Conservation (phyloP, 768 basidiomycete genomes). For the Gymnopilus junonius region DNA sequence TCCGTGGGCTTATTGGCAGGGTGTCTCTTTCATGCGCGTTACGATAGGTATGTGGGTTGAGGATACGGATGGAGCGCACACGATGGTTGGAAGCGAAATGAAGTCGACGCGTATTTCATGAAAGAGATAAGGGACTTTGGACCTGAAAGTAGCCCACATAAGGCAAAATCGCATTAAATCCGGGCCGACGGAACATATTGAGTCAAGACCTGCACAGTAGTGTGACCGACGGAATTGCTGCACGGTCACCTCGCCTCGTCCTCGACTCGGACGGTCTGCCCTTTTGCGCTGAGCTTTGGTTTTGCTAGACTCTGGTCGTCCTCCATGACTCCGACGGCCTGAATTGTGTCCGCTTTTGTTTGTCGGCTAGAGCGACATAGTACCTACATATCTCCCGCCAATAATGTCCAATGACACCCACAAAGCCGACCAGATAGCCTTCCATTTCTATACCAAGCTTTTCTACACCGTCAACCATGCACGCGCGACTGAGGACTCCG, state of each 20-base stretch:
- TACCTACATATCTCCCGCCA: background rate
- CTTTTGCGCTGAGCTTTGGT: background rate
- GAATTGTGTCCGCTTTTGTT: background rate
- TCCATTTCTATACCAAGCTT: conserved; percentile 83
- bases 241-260: background rate
- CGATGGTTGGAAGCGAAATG: background rate
- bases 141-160: background rate
- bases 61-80: background rate
- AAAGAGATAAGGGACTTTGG: background rate
- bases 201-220: background rate
- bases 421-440: conserved; percentile 87
- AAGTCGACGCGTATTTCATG: background rate
- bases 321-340: conserved; percentile 9
- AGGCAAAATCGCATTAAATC: background rate
- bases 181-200: background rate
- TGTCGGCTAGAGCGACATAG: background rate
- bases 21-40: background rate
- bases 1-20: background rate
- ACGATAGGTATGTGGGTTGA: no score
- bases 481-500: conserved; percentile 58
- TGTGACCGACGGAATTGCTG: background rate
- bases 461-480: conserved; percentile 77
- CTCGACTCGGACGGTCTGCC: background rate
- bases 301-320: background rate
- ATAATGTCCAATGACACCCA: conserved; percentile 47